phyloP scores from a whole-genome alignment of 2,329 filamentous ascomycete genomes.

The Monilinia vaccinii-corymbosi region DNA sequence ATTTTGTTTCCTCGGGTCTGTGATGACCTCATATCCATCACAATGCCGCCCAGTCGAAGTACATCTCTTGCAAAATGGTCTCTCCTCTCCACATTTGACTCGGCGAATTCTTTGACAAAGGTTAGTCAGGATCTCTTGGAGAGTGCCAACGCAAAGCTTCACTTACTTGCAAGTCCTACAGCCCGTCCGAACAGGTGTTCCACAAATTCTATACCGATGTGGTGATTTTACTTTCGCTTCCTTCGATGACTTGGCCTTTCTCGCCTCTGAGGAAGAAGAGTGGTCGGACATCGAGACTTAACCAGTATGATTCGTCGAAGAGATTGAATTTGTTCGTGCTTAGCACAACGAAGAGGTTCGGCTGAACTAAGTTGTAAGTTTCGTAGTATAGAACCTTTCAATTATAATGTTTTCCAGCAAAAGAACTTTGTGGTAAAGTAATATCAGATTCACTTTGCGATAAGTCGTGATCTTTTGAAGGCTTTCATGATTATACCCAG shows the following conservation, averaged over 20 bases:
- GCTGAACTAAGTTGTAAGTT: neutral
- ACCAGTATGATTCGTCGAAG: neutral
- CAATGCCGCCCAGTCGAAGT: conserved; percentile 26
- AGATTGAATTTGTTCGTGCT: neutral
- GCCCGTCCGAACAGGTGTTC: conserved; percentile 24
- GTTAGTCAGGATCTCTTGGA: neutral
- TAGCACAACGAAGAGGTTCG: neutral
- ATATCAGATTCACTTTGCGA: neutral
- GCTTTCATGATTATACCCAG: neutral
- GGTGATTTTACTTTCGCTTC: conserved; percentile 17
- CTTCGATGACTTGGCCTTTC: neutral
- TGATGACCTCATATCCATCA: conserved; percentile 23
- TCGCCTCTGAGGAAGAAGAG: neutral
- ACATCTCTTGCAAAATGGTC: conserved; percentile 26
- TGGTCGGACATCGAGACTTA: neutral
- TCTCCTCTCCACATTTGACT: conserved; percentile 28
- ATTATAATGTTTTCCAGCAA: neutral
- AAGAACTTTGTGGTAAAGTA: neutral
- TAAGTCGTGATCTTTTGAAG: neutral
- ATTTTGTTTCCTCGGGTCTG: neutral
- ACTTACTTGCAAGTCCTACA: conserved; percentile 28
- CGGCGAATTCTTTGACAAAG: conserved; percentile 20
- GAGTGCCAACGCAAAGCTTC: neutral
- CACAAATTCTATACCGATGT: conserved; percentile 24
- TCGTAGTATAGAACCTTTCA: neutral